Conservation (phyloP, 352 stramenopile species). For the Pythium biforme region DNA sequence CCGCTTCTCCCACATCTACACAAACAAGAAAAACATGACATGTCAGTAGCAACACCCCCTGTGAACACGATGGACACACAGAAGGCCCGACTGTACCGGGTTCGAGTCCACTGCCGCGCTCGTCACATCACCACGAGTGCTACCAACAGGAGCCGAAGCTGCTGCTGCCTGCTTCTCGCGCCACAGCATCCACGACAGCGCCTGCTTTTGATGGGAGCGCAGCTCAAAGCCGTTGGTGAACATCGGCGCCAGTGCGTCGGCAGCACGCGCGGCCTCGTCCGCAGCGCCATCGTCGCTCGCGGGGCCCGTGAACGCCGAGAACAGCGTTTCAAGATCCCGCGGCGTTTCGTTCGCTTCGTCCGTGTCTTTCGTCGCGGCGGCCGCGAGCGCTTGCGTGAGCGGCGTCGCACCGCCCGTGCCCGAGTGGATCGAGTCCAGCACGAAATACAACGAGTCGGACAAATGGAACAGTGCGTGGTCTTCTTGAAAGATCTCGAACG, state of each 20-base stretch:
- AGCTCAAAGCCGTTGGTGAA: constrained; percentile 64
- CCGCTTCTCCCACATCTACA: constrained; percentile 75
- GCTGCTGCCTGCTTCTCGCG: constrained; percentile 47
- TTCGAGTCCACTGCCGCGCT: constrained; percentile 9
- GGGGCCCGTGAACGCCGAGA: constrained; percentile 58
- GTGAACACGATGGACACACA: no score
- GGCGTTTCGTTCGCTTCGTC: constrained; percentile 26
- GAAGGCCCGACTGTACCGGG: constrained; percentile 9
- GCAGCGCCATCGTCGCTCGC: constrained; percentile 21
- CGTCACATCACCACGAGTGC: no score
- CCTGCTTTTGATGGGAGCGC: constrained; percentile 80
- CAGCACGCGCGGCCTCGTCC: constrained; percentile 28
- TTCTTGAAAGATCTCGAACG: constrained; percentile 68
- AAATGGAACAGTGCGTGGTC: constrained; percentile 57
- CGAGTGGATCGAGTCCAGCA: constrained; percentile 42
- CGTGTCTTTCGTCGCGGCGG: neutral
- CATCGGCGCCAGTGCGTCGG: constrained; percentile 37
- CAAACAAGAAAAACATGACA: neutral
- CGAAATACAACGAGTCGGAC: constrained; percentile 55
- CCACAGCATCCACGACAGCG: constrained; percentile 86
- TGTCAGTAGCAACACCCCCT: neutral
- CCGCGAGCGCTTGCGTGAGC: constrained; percentile 13
- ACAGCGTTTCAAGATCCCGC: constrained; percentile 59
- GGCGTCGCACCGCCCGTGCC: constrained; percentile 12
- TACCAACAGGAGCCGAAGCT: no score